Conservation (phyloP, 306 rosid genomes). For the Quercus cerris region DNA sequence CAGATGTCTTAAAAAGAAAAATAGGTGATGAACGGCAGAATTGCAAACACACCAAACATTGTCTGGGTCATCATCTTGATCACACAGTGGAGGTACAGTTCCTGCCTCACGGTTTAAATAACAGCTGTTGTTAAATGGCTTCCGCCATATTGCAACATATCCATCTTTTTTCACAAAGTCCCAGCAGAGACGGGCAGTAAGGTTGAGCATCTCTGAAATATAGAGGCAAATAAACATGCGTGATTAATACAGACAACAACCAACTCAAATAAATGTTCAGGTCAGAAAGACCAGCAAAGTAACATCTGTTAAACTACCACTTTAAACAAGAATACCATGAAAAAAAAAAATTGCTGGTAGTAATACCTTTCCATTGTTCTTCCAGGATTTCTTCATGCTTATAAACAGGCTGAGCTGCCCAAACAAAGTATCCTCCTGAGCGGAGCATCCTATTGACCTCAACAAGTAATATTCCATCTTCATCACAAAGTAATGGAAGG, state of each 20-base stretch:
- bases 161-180: slow-evolving; percentile 78
- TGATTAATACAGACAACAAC: slow-evolving; percentile 3
- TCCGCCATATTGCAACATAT: slow-evolving; percentile 85
- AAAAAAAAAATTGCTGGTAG: not conserved
- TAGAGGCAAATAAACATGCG: slow-evolving; percentile 4
- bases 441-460: slow-evolving; percentile 95
- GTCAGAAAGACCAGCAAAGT: slow-evolving; percentile 1
- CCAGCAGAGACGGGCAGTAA: slow-evolving; percentile 92
- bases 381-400: slow-evolving; percentile 87
- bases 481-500: slow-evolving; percentile 32
- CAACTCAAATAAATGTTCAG: slow-evolving; percentile 16
- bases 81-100: slow-evolving; percentile 81
- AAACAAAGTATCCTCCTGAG: slow-evolving; percentile 94
- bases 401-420: slow-evolving; percentile 99
- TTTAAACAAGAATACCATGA: slow-evolving; percentile 11
- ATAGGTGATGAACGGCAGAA: slow-evolving; percentile 8
- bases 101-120: slow-evolving; percentile 65
- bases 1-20: not conserved
- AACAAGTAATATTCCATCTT: slow-evolving; percentile 91
- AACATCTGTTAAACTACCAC: not conserved
- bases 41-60: slow-evolving; percentile 56
- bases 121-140: slow-evolving; percentile 71
- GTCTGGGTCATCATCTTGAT: slow-evolving; percentile 79
- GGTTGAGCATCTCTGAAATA: slow-evolving; percentile 85
- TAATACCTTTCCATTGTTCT: slow-evolving; percentile 93